Percentiles rank a stretch among this genome's conserved stretches.
Evolutionary conservation across 2,329 filamentous ascomycete genomes (phyloP).

Genomic region (Huntiella omanensis): DNA sequence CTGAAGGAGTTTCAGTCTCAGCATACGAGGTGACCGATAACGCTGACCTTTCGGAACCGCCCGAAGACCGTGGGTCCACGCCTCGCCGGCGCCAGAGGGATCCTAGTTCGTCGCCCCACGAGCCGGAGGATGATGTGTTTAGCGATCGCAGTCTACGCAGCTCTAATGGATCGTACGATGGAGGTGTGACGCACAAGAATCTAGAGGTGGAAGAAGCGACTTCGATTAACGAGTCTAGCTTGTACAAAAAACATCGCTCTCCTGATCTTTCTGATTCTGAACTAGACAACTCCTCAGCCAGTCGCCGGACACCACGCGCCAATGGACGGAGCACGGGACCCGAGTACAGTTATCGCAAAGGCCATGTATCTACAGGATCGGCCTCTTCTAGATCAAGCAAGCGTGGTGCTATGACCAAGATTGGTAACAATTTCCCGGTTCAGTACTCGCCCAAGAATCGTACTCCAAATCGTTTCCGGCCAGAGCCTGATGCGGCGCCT

Average conservation of each 20-base stretch:
- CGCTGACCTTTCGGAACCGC: not conserved
- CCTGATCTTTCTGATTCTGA: slow-evolving; percentile 35
- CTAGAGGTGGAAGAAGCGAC: slow-evolving; percentile 4
- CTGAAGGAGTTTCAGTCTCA: slow-evolving; percentile 3
- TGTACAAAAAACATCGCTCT: slow-evolving; percentile 15
- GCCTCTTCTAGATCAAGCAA: slow-evolving; percentile 36
- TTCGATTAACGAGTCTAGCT: slow-evolving; percentile 11
- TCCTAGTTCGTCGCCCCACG: slow-evolving; percentile 26
- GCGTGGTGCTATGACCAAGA: slow-evolving; percentile 28
- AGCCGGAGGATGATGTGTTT: slow-evolving; percentile 37
- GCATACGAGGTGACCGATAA: slow-evolving; percentile 8
- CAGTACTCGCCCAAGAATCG: slow-evolving; percentile 36
- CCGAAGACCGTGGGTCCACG: not conserved
- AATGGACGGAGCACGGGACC: not conserved
- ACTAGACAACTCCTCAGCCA: slow-evolving; percentile 15
- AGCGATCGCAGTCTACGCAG: slow-evolving; percentile 38
- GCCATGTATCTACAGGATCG: slow-evolving; percentile 53
- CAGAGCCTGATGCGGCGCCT: slow-evolving; percentile 40
- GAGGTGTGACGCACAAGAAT: slow-evolving; percentile 17
- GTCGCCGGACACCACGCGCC: slow-evolving; percentile 40
- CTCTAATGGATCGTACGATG: slow-evolving; percentile 33
- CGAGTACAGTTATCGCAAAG: slow-evolving; percentile 20
- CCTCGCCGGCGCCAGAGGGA: slow-evolving; percentile 4
- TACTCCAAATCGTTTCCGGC: slow-evolving; percentile 40
- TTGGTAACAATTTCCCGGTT: slow-evolving; percentile 32